These are phyloP conservation scores for Neltuma alba DNA, from an alignment of 306 rosid genomes.

Conservation along the genomic window DNA sequence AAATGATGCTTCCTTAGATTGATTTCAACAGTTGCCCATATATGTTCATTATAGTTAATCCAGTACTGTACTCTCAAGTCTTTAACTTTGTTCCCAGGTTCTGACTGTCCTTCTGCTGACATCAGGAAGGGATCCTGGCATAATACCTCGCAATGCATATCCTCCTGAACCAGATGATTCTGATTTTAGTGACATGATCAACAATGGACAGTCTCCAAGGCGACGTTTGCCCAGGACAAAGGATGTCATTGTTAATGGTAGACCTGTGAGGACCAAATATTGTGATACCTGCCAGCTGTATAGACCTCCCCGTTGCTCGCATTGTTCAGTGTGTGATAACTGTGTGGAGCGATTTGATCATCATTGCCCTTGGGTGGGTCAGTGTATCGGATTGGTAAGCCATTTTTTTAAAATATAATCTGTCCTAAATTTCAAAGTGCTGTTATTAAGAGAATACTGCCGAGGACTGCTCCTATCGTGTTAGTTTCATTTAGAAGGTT, in stretches of 20 bases:
- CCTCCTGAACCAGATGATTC: conserved; percentile 64
- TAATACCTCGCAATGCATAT: conserved; percentile 64
- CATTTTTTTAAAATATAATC: conserved; percentile 2
- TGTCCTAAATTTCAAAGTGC: neutral
- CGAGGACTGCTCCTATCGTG: neutral
- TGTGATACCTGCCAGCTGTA: conserved; percentile 78
- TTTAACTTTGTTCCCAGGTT: conserved; percentile 51
- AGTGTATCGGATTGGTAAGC: conserved; percentile 79
- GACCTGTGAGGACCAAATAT: conserved; percentile 59
- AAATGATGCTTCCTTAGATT: neutral
- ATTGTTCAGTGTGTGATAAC: conserved; percentile 79
- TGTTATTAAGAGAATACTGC: neutral
- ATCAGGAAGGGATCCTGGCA: conserved; percentile 84
- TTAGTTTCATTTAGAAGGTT: conserved; percentile 8
- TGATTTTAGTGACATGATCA: conserved; percentile 32
- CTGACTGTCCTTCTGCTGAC: conserved; percentile 62
- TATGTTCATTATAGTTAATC: neutral
- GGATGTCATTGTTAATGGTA: conserved; percentile 61
- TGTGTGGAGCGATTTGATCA: conserved; percentile 87
- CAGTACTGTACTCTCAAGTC: conserved; percentile 29
- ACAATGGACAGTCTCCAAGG: conserved; percentile 42
- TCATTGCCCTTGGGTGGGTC: conserved; percentile 94
- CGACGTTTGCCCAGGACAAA: conserved; percentile 54
- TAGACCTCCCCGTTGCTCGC: conserved; percentile 79
- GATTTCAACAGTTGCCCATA: neutral